Evolutionary conservation across 805 yeast species (phyloP).

Genomic region (Suhomyces vadensis): DNA sequence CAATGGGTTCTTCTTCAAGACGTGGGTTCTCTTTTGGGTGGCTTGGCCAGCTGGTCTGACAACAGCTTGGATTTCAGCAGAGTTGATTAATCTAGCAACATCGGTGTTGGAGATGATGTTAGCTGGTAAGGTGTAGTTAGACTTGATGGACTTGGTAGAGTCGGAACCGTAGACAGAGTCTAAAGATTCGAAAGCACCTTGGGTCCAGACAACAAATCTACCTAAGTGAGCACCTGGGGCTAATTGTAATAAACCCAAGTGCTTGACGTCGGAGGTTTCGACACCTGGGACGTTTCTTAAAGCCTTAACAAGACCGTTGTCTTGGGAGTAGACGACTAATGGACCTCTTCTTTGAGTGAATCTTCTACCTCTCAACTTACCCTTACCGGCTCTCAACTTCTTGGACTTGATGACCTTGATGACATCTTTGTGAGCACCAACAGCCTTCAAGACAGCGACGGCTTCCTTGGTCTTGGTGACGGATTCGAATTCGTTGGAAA

Average conservation of each 20-base stretch:
- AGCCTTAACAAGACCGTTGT: constrained; percentile 97
- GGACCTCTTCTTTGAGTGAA: constrained; percentile 99
- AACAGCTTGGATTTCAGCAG: constrained; percentile 97
- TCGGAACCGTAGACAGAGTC: constrained; percentile 98
- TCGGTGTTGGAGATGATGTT: constrained; percentile 96
- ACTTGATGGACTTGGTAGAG: constrained; percentile 77
- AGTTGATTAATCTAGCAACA: constrained; percentile 95
- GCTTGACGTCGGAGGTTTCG: constrained; percentile 89
- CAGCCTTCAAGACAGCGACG: constrained; percentile 94
- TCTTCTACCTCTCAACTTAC: constrained; percentile 99
- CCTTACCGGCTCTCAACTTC: constrained; percentile 99
- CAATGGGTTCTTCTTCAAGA: constrained; percentile 83
- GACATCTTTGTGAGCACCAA: constrained; percentile 98
- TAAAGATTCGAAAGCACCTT: constrained; percentile 93
- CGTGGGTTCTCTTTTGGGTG: constrained; percentile 96
- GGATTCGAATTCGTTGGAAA: constrained; percentile 88
- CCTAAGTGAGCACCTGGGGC: constrained; percentile 99
- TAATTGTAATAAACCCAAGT: constrained; percentile 94
- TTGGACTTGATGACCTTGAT: constrained; percentile 97
- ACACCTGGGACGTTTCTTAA: constrained; percentile 99
- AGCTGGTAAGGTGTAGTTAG: constrained; percentile 88
- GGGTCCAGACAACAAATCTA: constrained; percentile 99
- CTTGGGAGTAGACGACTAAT: constrained; percentile 95
- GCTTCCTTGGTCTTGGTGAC: constrained; percentile 98
- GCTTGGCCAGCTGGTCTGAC: constrained; percentile 96